A percentile compares a stretch with the other conserved stretches of the same genome.
phyloP scores from a whole-genome alignment of 2,329 filamentous ascomycete species.

The Neofusicoccum cordaticola region DNA sequence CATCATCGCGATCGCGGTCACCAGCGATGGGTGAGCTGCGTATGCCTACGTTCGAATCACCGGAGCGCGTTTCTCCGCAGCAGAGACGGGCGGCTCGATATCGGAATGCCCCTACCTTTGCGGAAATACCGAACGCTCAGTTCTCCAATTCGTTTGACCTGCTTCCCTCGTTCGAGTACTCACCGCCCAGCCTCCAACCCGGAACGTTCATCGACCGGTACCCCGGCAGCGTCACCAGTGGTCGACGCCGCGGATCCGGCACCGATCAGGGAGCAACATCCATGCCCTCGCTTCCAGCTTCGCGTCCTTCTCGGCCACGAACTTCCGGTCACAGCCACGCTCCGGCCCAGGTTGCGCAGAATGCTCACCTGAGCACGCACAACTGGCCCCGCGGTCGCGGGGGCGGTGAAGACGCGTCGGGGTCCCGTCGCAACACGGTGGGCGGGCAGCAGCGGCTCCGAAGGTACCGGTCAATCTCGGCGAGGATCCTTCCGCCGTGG shows the following conservation, averaged over 20 bases:
- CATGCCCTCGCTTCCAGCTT: constrained; percentile 16
- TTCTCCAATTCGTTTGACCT: constrained; percentile 13
- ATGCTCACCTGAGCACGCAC: not conserved
- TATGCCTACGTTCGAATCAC: constrained; percentile 17
- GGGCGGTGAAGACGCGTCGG: not conserved
- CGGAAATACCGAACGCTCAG: constrained; percentile 5
- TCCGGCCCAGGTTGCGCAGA: not conserved
- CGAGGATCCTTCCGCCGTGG: constrained; percentile 20
- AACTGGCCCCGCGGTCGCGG: not conserved
- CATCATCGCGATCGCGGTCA: constrained; percentile 6
- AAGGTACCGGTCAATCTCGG: constrained; percentile 4
- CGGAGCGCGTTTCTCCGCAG: constrained; percentile 12
- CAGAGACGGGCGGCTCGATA: constrained; percentile 8
- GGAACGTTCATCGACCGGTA: constrained; percentile 14
- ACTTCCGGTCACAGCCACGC: constrained; percentile 6
- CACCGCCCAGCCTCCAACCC: constrained; percentile 5
- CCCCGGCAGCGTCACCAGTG: not conserved
- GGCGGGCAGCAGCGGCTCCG: constrained; percentile 9
- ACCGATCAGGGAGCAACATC: constrained; percentile 8
- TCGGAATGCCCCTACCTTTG: constrained; percentile 12
- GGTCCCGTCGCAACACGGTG: constrained; percentile 15
- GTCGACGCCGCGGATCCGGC: constrained; percentile 2
- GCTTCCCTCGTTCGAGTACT: constrained; percentile 9
- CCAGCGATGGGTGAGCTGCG: not conserved
- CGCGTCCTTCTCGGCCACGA: constrained; percentile 5